Evolutionary conservation across 176 grass and related monocot species (phyloP).

Genomic region (Tillandsia leiboldiana): DNA sequence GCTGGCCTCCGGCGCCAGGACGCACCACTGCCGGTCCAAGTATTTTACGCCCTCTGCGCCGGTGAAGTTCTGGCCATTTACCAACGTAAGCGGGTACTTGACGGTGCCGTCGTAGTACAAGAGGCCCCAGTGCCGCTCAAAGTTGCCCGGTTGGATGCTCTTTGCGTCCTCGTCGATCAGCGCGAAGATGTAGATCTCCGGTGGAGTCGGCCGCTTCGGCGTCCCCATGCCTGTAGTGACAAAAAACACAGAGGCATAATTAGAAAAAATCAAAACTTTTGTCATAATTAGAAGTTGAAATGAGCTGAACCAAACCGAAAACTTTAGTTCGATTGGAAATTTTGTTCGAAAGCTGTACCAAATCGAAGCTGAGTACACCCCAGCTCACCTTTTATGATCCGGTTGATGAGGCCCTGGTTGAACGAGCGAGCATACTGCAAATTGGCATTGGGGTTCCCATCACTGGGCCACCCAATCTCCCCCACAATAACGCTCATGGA

Average conservation of each 20-base stretch:
- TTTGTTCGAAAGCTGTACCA: no score
- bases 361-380: not conserved
- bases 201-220: slow-evolving; percentile 45
- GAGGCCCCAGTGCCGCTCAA: slow-evolving; percentile 96
- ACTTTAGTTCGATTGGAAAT: no score
- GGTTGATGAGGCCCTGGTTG: slow-evolving; percentile 91
- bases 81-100: slow-evolving; percentile 54
- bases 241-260: not conserved
- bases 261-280: no score
- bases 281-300: no score
- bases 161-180: slow-evolving; percentile 88
- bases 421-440: slow-evolving; percentile 29
- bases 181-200: slow-evolving; percentile 86
- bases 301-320: no score
- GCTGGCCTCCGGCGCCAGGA: slow-evolving; percentile 42
- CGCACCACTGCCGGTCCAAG: slow-evolving; percentile 68
- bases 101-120: slow-evolving; percentile 85
- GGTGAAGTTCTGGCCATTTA: slow-evolving; percentile 23
- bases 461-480: slow-evolving; percentile 97
- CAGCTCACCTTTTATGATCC: slow-evolving; percentile 36
- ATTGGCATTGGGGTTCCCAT: slow-evolving; percentile 69
- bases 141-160: slow-evolving; percentile 75
- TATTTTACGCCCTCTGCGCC: slow-evolving; percentile 67
- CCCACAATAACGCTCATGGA: slow-evolving; percentile 65
- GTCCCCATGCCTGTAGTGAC: slow-evolving; percentile 24